Percentiles rank a stretch among this genome's conserved stretches.
Evolutionary conservation across 2,329 filamentous ascomycete genomes (phyloP).

Genomic region (Fusarium lyarnte): DNA sequence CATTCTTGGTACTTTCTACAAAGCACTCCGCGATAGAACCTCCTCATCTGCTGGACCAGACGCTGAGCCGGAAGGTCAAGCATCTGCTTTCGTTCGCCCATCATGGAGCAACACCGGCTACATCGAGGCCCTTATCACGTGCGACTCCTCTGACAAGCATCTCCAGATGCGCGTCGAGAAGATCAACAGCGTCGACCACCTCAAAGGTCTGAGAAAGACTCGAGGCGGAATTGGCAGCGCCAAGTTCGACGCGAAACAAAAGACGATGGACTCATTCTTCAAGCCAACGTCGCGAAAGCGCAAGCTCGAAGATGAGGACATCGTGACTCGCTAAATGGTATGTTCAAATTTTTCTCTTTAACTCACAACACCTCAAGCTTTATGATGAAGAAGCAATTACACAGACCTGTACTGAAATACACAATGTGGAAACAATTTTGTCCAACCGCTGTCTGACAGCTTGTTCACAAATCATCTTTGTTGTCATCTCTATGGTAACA

Average conservation of each 20-base stretch:
- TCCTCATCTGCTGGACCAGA: constrained; percentile 29
- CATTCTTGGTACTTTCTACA: constrained; percentile 76
- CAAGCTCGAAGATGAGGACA: constrained; percentile 39
- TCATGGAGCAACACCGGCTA: constrained; percentile 66
- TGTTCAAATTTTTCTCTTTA: constrained; percentile 37
- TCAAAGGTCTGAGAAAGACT: constrained; percentile 79
- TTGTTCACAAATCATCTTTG: constrained; percentile 33
- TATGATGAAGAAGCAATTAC: constrained; percentile 78
- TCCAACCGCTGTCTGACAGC: constrained; percentile 85
- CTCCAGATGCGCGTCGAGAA: constrained; percentile 59
- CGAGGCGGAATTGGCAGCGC: constrained; percentile 84
- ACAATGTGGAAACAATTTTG: constrained; percentile 75
- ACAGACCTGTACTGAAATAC: constrained; percentile 85
- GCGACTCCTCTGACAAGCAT: background rate
- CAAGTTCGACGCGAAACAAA: constrained; percentile 78
- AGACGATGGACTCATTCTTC: constrained; percentile 82
- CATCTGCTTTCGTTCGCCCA: constrained; percentile 35
- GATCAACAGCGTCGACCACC: constrained; percentile 77
- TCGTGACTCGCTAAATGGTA: constrained; percentile 50
- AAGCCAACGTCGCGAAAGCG: constrained; percentile 51
- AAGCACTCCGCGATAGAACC: constrained; percentile 67
- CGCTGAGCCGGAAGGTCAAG: constrained; percentile 15
- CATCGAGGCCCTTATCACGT: constrained; percentile 47
- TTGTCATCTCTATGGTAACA: constrained; percentile 37
- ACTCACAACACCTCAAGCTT: constrained; percentile 35